Evolutionary conservation across 495 filamentous ascomycete genomes (phyloP).

Genomic region (Parmelia sp.): DNA sequence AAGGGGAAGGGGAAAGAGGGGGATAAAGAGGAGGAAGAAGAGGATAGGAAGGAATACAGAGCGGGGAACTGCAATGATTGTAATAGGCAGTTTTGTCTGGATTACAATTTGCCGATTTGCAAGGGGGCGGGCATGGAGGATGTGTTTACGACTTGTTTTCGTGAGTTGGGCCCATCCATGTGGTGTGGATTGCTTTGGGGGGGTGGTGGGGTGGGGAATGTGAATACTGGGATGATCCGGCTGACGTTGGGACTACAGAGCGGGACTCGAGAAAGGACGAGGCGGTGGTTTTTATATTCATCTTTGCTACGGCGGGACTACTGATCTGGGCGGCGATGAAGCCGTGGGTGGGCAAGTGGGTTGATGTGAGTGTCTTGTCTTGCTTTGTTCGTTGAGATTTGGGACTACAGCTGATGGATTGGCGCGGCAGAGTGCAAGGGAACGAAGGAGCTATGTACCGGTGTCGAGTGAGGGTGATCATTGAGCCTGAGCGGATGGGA

Average conservation of each 20-base stretch:
- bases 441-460: slow-evolving; percentile 26
- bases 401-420: slow-evolving; percentile 17
- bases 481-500: background rate
- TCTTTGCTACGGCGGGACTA: slow-evolving; percentile 76
- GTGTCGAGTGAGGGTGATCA: slow-evolving; percentile 22
- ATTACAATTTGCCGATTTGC: slow-evolving; percentile 79
- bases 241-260: slow-evolving; percentile 42
- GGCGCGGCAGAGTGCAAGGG: slow-evolving; percentile 18
- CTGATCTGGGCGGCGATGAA: slow-evolving; percentile 71
- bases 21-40: slow-evolving; percentile 13
- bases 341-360: slow-evolving; percentile 55
- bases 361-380: slow-evolving; percentile 40
- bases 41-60: slow-evolving; percentile 30
- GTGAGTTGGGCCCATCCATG: slow-evolving; percentile 37
- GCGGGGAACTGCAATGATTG: slow-evolving; percentile 69
- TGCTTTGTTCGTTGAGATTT: slow-evolving; percentile 21
- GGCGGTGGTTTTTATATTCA: slow-evolving; percentile 88
- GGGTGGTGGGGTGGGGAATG: background rate
- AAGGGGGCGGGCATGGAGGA: slow-evolving; percentile 79
- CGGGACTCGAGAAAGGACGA: slow-evolving; percentile 84
- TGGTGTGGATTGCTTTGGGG: background rate
- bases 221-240: background rate
- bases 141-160: slow-evolving; percentile 86
- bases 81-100: slow-evolving; percentile 83
- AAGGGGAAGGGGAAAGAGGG: slow-evolving; percentile 13